phyloP scores from a whole-genome alignment of 164 flowering plant genomes.

The Berberis vulgaris region DNA sequence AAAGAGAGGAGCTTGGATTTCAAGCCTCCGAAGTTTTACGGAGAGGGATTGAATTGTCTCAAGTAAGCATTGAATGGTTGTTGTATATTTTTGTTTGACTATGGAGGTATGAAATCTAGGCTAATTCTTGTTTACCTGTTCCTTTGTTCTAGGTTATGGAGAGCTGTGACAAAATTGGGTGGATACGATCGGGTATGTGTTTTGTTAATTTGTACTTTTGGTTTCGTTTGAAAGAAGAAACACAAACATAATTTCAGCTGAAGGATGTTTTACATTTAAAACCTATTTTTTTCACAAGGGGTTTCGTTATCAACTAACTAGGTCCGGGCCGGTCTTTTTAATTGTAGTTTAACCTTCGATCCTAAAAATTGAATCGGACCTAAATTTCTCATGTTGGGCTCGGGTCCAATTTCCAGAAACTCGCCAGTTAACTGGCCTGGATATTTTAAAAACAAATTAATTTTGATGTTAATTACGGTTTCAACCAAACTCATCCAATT shows the following conservation, averaged over 20 bases:
- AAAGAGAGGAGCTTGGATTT: constrained; percentile 71
- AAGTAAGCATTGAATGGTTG: constrained; percentile 39
- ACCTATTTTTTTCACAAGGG: not conserved
- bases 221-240: no score
- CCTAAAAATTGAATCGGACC: no score
- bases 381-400: no score
- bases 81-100: not conserved
- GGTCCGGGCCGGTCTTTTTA: no score
- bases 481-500: no score
- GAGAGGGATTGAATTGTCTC: constrained; percentile 76
- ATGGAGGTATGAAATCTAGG: not conserved
- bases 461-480: no score
- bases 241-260: no score
- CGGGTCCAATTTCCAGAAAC: no score
- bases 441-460: no score
- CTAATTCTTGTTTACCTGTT: constrained; percentile 9
- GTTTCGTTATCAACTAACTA: not conserved
- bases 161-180: constrained; percentile 79
- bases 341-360: no score
- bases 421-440: no score
- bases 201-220: not conserved
- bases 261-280: not conserved
- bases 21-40: constrained; percentile 88
- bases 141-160: constrained; percentile 57
- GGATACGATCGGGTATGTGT: constrained; percentile 79